These are phyloP conservation scores for Naganishia vishniacii DNA, from an alignment of 768 basidiomycete genomes.

Conservation along the genomic window DNA sequence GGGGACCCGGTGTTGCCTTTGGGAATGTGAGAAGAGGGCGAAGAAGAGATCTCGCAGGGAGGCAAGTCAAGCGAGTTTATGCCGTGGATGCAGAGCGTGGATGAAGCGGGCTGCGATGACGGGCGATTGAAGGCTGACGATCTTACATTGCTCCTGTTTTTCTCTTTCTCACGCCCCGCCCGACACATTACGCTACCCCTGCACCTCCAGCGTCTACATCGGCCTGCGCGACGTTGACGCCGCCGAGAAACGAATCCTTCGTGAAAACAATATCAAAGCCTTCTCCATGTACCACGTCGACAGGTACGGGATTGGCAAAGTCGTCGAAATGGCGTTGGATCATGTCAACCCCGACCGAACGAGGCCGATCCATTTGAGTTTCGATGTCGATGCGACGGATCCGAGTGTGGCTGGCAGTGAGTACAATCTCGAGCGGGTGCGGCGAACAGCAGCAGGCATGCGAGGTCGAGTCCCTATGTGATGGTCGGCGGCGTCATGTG, in stretches of 20 bases:
- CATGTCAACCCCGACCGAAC: conserved; percentile 80
- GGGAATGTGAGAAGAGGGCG: too few species aligned
- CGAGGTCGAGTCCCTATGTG: not conserved
- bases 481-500: too few species aligned
- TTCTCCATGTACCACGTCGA: conserved; percentile 86
- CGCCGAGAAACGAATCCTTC: conserved; percentile 80
- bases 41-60: too few species aligned
- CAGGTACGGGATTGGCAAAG: conserved; percentile 82
- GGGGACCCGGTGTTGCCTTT: too few species aligned
- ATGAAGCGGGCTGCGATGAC: too few species aligned
- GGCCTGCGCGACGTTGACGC: conserved; percentile 88
- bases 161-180: not conserved
- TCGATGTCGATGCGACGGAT: conserved; percentile 92
- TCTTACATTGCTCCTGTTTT: not conserved
- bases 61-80: too few species aligned
- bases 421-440: conserved; percentile 16
- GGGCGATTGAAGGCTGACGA: too few species aligned
- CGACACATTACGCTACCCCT: not conserved
- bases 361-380: conserved; percentile 86
- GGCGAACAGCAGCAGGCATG: not conserved
- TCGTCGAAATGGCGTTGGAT: conserved; percentile 93
- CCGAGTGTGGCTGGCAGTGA: conserved; percentile 86
- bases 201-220: conserved; percentile 67
- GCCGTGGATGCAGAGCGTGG: too few species aligned
- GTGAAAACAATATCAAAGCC: conserved; percentile 70